A percentile compares a stretch with the other conserved stretches of the same genome.
Evolutionary conservation across 2,329 filamentous ascomycete species (phyloP).

Genomic region (Penicillium sp.): DNA sequence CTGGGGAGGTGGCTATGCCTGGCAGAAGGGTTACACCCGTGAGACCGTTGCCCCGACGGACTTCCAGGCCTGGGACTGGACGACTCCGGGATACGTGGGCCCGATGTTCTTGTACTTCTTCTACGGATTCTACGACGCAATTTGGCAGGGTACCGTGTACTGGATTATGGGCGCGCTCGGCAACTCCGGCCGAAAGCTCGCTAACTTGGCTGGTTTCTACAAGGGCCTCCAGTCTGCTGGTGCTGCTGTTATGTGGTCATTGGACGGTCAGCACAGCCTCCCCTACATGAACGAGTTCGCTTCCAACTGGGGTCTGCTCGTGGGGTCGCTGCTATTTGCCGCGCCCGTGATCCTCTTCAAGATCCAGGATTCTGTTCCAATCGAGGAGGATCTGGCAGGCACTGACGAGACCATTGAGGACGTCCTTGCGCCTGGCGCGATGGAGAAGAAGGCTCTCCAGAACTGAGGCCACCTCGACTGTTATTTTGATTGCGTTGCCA

Average conservation of each 20-base stretch:
- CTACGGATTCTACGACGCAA: slow-evolving; percentile 83
- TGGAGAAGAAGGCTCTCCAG: slow-evolving; percentile 7
- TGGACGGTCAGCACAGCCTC: slow-evolving; percentile 59
- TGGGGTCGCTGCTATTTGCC: slow-evolving; percentile 67
- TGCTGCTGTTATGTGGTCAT: slow-evolving; percentile 59
- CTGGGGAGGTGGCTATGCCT: slow-evolving; percentile 80
- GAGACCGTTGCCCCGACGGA: slow-evolving; percentile 21
- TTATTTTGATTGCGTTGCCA: neutral
- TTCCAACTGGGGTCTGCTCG: slow-evolving; percentile 70
- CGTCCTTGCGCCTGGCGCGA: slow-evolving; percentile 47
- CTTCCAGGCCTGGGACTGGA: slow-evolving; percentile 61
- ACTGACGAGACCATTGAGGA: slow-evolving; percentile 78
- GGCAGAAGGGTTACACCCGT: slow-evolving; percentile 63
- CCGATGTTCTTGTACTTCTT: slow-evolving; percentile 88
- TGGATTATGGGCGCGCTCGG: slow-evolving; percentile 93
- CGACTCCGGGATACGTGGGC: slow-evolving; percentile 65
- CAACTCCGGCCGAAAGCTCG: slow-evolving; percentile 86
- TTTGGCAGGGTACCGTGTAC: slow-evolving; percentile 86
- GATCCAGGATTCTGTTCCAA: slow-evolving; percentile 70
- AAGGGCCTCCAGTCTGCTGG: slow-evolving; percentile 84
- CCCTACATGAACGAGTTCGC: slow-evolving; percentile 71
- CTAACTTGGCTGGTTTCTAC: slow-evolving; percentile 87
- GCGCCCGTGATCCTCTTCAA: slow-evolving; percentile 73
- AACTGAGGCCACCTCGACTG: neutral
- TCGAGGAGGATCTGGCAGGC: slow-evolving; percentile 79